These are phyloP conservation scores for Coemansia sp. DNA, from an alignment of 192 early-diverging fungal genomes.

Conservation along the genomic window DNA sequence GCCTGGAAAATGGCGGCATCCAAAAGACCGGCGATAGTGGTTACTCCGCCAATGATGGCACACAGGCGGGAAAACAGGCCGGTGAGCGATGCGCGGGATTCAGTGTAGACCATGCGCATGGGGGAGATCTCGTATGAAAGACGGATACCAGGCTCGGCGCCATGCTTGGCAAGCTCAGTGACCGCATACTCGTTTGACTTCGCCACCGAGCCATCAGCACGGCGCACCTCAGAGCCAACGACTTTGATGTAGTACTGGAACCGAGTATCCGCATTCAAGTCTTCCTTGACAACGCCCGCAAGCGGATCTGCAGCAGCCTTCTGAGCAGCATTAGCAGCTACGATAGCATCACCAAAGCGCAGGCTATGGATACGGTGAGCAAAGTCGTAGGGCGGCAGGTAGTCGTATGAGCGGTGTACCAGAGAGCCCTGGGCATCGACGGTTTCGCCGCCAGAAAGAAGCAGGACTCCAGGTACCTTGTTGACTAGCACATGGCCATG, in stretches of 20 bases:
- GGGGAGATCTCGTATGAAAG: constrained; percentile 96
- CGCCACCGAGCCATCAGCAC: constrained; percentile 62
- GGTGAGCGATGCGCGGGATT: constrained; percentile 77
- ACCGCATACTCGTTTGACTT: constrained; percentile 94
- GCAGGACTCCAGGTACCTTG: constrained; percentile 92
- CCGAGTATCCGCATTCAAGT: constrained; percentile 55
- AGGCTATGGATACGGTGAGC: constrained; percentile 78
- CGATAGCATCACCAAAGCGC: constrained; percentile 66
- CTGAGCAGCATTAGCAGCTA: constrained; percentile 29
- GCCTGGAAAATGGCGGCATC: constrained; percentile 87
- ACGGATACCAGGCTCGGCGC: constrained; percentile 67
- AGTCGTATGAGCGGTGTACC: constrained; percentile 37
- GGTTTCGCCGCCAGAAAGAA: constrained; percentile 84
- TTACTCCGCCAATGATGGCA: constrained; percentile 91
- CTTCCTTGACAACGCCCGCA: constrained; percentile 58
- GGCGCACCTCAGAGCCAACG: constrained; percentile 79
- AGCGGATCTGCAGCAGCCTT: constrained; percentile 72
- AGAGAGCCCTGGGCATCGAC: constrained; percentile 25
- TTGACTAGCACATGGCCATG: constrained; percentile 78
- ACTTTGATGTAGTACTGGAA: constrained; percentile 96
- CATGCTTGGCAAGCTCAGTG: constrained; percentile 72
- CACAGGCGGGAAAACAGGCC: constrained; percentile 87
- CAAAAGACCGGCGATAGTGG: constrained; percentile 90
- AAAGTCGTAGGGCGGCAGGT: constrained; percentile 67
- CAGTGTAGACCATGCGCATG: constrained; percentile 86